Base-by-base conservation (phyloP, 2,329 filamentous ascomycete genomes). In the Teratosphaeria zuluensis region DNA sequence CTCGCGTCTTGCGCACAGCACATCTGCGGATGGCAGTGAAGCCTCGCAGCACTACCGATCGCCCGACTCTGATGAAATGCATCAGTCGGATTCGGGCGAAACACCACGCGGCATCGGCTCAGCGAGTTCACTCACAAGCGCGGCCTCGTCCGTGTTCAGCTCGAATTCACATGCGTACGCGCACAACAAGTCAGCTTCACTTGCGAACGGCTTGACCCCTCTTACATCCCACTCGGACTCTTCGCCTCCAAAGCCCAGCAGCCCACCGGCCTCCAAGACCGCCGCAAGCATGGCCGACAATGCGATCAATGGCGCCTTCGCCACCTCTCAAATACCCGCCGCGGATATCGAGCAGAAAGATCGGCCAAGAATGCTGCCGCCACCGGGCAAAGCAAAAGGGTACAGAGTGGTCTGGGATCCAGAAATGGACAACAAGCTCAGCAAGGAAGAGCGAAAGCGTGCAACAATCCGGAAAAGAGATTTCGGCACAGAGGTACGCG, bases 71-170 rank as follows among this genome's bases (percentile, higher is more conserved):
- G 68, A 71, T 58, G 64, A 64, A 32, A 61, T 63, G 56, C 67
- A 66, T 53, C 64, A 56, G 16, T 62, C 63, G 42, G 77, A 81
- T 65, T 64, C 70, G 53, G 84, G 83, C 72, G 87, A 91, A 68
- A 81, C 86, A 56, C 80, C 87, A 69, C 87, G 86, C 72, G 85
- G 84, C 62, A 81, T 86, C 66, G 86, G 84, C 68, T 91, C 88
- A 55, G 83, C 85, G 58, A 89, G 85, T 74, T 90, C 88, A 59
- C 80, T 86, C 69, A 80, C 82, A 59, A 90, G 86, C 75, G 83
- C 85, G 57, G 81, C 81, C 55, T 90, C 87, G 52, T 90, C 89
- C 57, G 79, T 87, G 64, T 88, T 89, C 75, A 89, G 84, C 66
- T 76, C 77, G 65, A 76, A 77, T 63, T 72, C 77, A 59, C 75